Base-by-base conservation (phyloP, 257 asterid species). In the Nyctanthes arbortristis region DNA sequence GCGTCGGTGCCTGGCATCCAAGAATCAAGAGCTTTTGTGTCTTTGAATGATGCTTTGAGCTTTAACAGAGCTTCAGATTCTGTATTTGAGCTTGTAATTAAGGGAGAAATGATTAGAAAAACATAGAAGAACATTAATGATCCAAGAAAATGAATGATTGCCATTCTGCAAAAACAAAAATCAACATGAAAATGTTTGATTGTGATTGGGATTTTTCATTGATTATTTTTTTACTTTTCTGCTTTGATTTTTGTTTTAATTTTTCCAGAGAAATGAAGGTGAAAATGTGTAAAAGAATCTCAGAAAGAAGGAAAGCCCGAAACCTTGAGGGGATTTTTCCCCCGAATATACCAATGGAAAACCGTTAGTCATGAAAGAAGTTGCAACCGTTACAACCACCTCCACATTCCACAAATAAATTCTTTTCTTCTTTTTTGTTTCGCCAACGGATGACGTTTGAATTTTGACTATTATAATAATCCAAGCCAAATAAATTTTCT, bases 1-100 rank as follows among this genome's bases (percentile, higher is more conserved):
- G 96, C 87, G 60, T 76, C 79, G 0, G 87, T 84, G 5, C 83
- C 89, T 2, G 91, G 82, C 75, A 54, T 69, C 98, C 98, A 93
- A 3, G 98, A 87, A 33, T 82, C 88, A 3, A 93, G 93, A 45
- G 80, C 71, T 0, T 57, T 49, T 1, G 96, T 67, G 35, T 85
- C 79, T 1, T 79, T 24, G 11, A 90, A 79, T 4, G 94, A 85
- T 24, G 66, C 31, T 32, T 85, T 93, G 63, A 88, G 81, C 58
- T 74, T 84, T 13, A 93, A 27, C 60, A 93, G 77, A 16, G 96
- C 88, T 69, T 87, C 92, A 0, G 95, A 71, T 59, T 90, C 89
- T 0, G 86, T 69, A 62, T 71, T 20, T 1, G 95, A 81, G 30
- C 6, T 29, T 9, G 78, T n/a, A n/a, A n/a, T 45, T 37, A 47